Base-by-base conservation (phyloP, 495 filamentous ascomycete species). In the Chaetomium cochliodes region DNA sequence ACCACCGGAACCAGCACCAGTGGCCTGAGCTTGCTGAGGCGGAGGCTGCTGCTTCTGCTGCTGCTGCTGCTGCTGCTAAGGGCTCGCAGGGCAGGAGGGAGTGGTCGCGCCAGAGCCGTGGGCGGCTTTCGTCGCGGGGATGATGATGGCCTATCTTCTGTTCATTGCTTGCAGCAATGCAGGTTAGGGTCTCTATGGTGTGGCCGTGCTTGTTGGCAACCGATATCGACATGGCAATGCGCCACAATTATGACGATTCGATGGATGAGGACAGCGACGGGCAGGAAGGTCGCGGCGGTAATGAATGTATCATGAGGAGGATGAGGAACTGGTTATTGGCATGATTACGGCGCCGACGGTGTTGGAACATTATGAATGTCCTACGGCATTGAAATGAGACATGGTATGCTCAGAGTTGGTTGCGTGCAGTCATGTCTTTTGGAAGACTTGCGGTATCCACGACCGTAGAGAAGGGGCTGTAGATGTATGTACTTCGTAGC, bases 41-140 rank as follows among this genome's bases (percentile, higher is more conserved):
- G 13, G n/a, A n/a, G n/a, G n/a, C n/a, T n/a, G n/a, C n/a, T n/a
- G n/a, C n/a, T n/a, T n/a, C n/a, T n/a, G n/a, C n/a, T n/a, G n/a
- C n/a, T n/a, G n/a, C n/a, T n/a, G n/a, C n/a, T n/a, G n/a, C n/a
- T n/a, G n/a, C 25, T 2, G 30, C 46, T 6, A 53, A 20, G 33
- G 22, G 5, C 1, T 11, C 1, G 20, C 6, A 13, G 4, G 50
- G 16, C 5, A 51, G 50, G 3, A 41, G 59, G 55, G 22, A 41
- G 33, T 61, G 46, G 59, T 42, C 46, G 22, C 20, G 59, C 25
- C 59, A 42, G 20, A 25, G 49, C 46, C 52, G 47, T 3, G 33
- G 49, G 4, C 47, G 20, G 33, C 59, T 61, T 20, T 61, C 57
- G 23, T 59, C 57, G 47, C 30, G 13, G 4, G 57, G 41, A 0